Evolutionary conservation across 1,284 basidiomycete species (phyloP), one percentile per base, ranked within the genome.

Genomic region (Sporisorium exsertum): DNA sequence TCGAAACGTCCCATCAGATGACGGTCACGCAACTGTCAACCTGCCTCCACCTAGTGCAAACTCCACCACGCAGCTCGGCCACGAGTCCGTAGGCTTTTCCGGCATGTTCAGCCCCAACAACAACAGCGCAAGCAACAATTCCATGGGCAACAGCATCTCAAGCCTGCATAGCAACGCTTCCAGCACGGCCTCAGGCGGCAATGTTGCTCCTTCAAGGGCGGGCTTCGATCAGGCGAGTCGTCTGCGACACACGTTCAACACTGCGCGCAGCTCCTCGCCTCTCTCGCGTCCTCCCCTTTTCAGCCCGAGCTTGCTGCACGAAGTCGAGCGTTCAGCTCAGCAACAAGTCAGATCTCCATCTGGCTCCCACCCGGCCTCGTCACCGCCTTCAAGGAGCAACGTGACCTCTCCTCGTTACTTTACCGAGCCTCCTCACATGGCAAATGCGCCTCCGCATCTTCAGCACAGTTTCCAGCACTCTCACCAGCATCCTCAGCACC

Each of bases 361-460:
- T 16, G 63, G 66, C 35, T 64, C 72, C 18, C 66, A 74, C 45
- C 51, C 72, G 9, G 63, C 66, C 22, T 69, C 72, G 3, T 67
- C 72, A 10, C 72, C 72, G 6, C 72, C 72, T 35, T 64, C 70
- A 2, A 65, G 72, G 20, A 74, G 61, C 62, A 65, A 69, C 29
- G 43, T 74, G 47, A 66, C 72, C 12, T 70, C 72, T 5, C 72
- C 72, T 24, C 66, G 66, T 16, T 74, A 74, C 54, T 70, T 74
- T 29, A 58, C 42, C 55, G 72, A 74, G 9, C 52, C 71, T 10
- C 32, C 32, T 26, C 60, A 62, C 16, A 5, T 55, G 9, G 54
- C 59, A 32, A 62, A 63, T 37, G 32, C 56, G 15, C 51, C 52
- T n/a, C 56, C 53, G 59, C 69, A 72, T 52, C 29, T 32, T 15